Percentiles rank a stretch among this genome's conserved stretches.
Evolutionary conservation across 106 monocot species (phyloP).

Genomic region (Gastrodia elata): DNA sequence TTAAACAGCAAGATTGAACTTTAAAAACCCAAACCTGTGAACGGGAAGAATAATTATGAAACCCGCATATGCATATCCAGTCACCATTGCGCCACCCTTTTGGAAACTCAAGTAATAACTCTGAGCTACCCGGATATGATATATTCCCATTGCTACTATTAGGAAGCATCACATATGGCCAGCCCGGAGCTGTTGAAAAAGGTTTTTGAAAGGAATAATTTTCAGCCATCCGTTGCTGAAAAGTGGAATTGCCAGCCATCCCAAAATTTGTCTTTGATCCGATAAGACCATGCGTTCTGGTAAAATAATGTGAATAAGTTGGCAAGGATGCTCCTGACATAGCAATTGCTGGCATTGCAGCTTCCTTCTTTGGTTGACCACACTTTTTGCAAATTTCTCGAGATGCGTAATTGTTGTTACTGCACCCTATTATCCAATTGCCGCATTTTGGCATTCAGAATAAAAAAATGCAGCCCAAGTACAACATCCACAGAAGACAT

Average conservation of each 20-base stretch:
- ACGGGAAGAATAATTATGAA: constrained; percentile 96
- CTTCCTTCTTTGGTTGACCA: constrained; percentile 86
- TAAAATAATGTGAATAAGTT: constrained; percentile 69
- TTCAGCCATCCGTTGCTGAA: constrained; percentile 36
- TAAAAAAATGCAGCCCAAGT: constrained; percentile 12
- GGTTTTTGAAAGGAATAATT: constrained; percentile 40
- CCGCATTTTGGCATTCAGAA: constrained; percentile 16
- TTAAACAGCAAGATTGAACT: too few relatives aligned
- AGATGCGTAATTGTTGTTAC: constrained; percentile 99
- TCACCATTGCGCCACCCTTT: constrained; percentile 89
- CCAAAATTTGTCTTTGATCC: constrained; percentile 63
- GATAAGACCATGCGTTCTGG: constrained; percentile 43
- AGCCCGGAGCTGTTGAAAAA: constrained; percentile 33
- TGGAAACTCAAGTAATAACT: constrained; percentile 37
- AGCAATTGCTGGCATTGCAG: constrained; percentile 67
- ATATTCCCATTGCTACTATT: constrained; percentile 21
- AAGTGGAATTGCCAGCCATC: constrained; percentile 27
- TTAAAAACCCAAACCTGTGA: constrained; percentile 37
- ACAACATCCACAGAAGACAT: constrained; percentile 21
- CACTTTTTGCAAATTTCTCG: constrained; percentile 97
- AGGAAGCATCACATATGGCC: constrained; percentile 38
- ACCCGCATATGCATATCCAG: constrained; percentile 95
- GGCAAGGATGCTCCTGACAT: constrained; percentile 50
- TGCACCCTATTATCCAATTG: constrained; percentile 79
- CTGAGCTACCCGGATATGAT: constrained; percentile 21